Evolutionary conservation across 2,329 filamentous ascomycete genomes (phyloP), one percentile per base, ranked within the genome.

Genomic region (Pseudogymnoascus sp.): DNA sequence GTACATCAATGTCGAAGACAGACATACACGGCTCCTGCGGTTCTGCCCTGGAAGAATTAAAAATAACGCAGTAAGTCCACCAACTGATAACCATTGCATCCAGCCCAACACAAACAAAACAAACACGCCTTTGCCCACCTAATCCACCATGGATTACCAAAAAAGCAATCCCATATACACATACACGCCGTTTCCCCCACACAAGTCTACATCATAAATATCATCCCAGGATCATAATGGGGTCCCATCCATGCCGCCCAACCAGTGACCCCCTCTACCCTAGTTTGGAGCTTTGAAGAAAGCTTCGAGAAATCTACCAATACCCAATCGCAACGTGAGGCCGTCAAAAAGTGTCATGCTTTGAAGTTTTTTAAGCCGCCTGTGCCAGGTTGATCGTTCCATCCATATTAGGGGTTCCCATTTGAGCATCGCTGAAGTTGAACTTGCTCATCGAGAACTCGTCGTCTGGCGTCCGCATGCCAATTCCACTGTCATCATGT

Each of bases 401-500:
- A 60, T 59, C 61, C 43, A 62, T 60, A 49, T 37, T 55, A 33
- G 33, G 37, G 33, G 66, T 41, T 55, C 62, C 66, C 43, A 68
- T 66, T 23, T 67, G 61, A 52, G 63, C 37, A 43, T 66, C 69
- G 16, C 38, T 61, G 63, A 80, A 81, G 8, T 78, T 76, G 69
- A 81, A 87, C 69, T 87, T 87, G 61, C 83, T 81, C 72, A 84
- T 80, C 1, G 80, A 77, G 55, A 84, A 85, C 26, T 88, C 85
- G 62, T 87, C 85, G 61, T 88, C 85, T 0, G 85, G 84, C 4
- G 84, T 87, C 60, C 84, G 77, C 68, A 91, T 87, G 31, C 87
- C 87, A 64, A 91, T 91, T 1, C 87, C 88, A 69, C 88, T 91
- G 67, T 91, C 89, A 67, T 91, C 88, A 65, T 87, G 83, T 4